A percentile compares a stretch with the other conserved stretches of the same genome.
phyloP scores from a whole-genome alignment of 139 green algal species.

The Chlorella sorokiniana region DNA sequence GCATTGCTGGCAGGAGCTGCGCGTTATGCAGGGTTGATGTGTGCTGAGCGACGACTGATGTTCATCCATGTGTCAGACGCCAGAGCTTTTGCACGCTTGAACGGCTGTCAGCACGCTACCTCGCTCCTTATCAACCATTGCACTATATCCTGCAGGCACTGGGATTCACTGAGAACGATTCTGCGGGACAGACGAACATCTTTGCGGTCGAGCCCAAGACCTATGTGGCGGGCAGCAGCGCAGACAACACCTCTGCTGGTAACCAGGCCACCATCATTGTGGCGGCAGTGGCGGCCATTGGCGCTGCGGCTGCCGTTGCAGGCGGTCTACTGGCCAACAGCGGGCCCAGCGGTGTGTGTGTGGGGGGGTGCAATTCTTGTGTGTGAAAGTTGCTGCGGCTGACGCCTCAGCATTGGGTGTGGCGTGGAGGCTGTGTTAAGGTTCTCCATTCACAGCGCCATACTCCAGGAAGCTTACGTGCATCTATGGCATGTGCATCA shows the following conservation, averaged over 20 bases:
- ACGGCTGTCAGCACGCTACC: background rate
- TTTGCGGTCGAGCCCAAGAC: constrained; percentile 55
- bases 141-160: constrained; percentile 31
- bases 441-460: background rate
- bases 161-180: constrained; percentile 67
- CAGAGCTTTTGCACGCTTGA: background rate
- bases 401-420: background rate
- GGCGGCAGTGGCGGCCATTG: constrained; percentile 29
- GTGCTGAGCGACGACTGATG: no score
- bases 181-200: constrained; percentile 72
- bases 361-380: background rate
- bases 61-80: no score
- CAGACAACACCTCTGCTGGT: constrained; percentile 25
- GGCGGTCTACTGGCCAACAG: constrained; percentile 32
- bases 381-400: background rate
- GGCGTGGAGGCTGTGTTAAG: background rate
- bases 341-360: background rate
- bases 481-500: background rate
- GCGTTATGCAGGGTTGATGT: no score
- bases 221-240: constrained; percentile 40
- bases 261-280: background rate
- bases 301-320: constrained; percentile 24
- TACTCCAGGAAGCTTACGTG: background rate
- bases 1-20: no score
- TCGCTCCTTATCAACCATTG: background rate